Evolutionary conservation across 2,329 filamentous ascomycete genomes (phyloP), one percentile per base, ranked within the genome.

Genomic region (Aspergillus proliferans): DNA sequence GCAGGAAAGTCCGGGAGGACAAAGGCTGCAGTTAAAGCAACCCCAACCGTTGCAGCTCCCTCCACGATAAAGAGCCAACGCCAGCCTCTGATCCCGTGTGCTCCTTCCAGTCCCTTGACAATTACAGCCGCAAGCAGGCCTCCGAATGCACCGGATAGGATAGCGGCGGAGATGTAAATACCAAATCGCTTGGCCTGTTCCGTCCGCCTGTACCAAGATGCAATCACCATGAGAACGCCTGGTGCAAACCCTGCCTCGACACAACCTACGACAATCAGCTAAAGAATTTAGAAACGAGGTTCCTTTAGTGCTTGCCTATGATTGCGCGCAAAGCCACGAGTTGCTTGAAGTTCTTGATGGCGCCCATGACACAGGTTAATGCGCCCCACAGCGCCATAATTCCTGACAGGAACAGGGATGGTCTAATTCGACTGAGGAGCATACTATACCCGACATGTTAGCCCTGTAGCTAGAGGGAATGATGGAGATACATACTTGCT

Each of bases 171-270:
- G 52, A 81, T 78, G 55, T 80, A 83, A 1, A 83, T 62, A 6
- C 73, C 77, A 41, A 80, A 79, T 2, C 81, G 74, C 45, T 79
- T 79, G 0, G 76, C 75, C 39, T 82, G 73, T 55, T 84, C 81
- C 10, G 74, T 73, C 44, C 73, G 76, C 51, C 78, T 77, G 58
- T 84, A 84, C 80, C 80, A 84, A 1, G 72, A 79, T 0, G 77
- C 79, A 6, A 83, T 70, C 19, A 79, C 45, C 14, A 61, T 50
- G 6, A 62, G 46, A 2, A 63, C 52, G 28, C 59, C 59, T 1
- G 59, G 60, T 2, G 58, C 56, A 34, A 63, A 62, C 0, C 60
- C 58, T 1, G 59, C 56, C 43, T 62, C 59, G 12, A 62, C 49
- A 24, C 55, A 58, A 34, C 60, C 58, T 30, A 59, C 40, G 26